Evolutionary conservation across 2,329 filamentous ascomycete species (phyloP), one percentile per base, ranked within the genome.

Genomic region (Exophiala aquamarina): DNA sequence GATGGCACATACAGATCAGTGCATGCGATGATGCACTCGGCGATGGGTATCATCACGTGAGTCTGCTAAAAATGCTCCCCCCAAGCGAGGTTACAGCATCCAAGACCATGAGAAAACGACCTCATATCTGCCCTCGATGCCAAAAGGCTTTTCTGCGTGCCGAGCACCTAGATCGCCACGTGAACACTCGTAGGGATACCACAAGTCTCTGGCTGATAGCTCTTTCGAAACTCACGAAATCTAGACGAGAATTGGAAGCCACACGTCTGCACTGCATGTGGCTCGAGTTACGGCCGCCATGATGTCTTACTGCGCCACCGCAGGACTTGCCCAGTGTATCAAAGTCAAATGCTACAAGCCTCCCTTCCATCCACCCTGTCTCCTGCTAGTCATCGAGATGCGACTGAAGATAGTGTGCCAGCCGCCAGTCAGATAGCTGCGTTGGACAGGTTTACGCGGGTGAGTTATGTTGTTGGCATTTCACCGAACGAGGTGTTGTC

Each of bases 221-320:
- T 41, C 23, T 26, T 11, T 6, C 6, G 11, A 26, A 26, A 11
- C 23, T 26, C 11, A 26, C 11, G 23, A 6, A 6, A 6, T 6
- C 23, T 9, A 46, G 43, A 49, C 31, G 45, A 49, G 15, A 49
- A 49, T 17, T 11, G 26, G n/a, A 49, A 38, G 23, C 45, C 45
- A 3, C 26, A 35, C 29, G 14, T 3, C n/a, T 49, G 45, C 17
- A 8, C 19, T 5, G 23, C 37, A 11, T 49, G 45, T 38, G 45
- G 45, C 20, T 31, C 39, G 15, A 38, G 40, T 29, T 49, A 37
- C 31, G 45, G 45, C 10, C 45, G 45, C 5, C 18, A 29, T 11
- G 45, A 49, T 29, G 45, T 49, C 19, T 33, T 49, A 2, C 29
- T 14, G 4, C 45, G 45, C 8, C 45, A 49, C 19, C 19, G 14